These are phyloP conservation scores for Micractinium sp. DNA, from an alignment of 139 green algal genomes.

Conservation along the genomic window DNA sequence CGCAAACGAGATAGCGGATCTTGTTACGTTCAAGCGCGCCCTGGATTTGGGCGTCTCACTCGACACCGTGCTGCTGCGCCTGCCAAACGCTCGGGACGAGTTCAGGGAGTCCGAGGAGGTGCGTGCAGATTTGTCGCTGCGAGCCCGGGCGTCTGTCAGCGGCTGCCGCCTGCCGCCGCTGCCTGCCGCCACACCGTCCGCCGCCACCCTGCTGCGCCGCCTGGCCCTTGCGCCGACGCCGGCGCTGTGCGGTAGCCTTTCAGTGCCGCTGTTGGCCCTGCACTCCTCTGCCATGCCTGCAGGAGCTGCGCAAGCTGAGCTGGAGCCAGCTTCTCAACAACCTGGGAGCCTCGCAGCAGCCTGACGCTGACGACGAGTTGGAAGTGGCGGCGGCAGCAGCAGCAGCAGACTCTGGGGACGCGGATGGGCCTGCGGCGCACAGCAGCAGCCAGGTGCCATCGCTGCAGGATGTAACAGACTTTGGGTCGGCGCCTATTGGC, in stretches of 20 bases:
- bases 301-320: not conserved
- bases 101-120: not conserved
- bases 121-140: not conserved
- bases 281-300: not conserved
- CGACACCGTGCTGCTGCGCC: not conserved
- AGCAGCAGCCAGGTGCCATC: not conserved
- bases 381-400: not conserved
- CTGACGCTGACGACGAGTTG: not conserved
- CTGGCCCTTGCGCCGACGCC: no score
- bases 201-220: not conserved
- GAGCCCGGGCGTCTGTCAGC: no score
- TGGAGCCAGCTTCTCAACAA: not conserved
- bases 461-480: not conserved
- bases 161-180: not conserved
- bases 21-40: not conserved
- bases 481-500: no score
- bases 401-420: not conserved
- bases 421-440: not conserved
- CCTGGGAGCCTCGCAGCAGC: not conserved
- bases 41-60: not conserved
- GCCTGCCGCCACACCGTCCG: not conserved
- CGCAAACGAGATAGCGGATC: not conserved
- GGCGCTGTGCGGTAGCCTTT: not conserved
- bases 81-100: not conserved
- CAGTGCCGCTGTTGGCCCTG: not conserved